Conservation (phyloP, 2,329 filamentous ascomycete genomes). For the Hymenoscyphus fraxineus region DNA sequence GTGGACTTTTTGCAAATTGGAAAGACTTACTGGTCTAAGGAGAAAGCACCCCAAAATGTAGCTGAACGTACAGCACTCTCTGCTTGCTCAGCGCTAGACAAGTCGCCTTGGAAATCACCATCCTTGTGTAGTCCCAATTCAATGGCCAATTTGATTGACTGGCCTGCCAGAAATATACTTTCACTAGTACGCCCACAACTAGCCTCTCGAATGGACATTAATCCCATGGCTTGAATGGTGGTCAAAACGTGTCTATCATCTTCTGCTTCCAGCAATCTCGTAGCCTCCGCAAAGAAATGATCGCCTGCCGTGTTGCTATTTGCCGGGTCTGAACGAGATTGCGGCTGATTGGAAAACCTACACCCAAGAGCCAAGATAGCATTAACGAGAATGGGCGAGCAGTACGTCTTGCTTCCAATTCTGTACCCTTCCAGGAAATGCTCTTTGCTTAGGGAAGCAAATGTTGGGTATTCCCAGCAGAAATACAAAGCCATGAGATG, state of each 20-base stretch:
- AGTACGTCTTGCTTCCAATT: conserved; percentile 12
- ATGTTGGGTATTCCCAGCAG: conserved; percentile 73
- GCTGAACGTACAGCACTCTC: conserved; percentile 47
- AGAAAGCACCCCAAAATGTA: conserved; percentile 49
- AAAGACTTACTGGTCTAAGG: conserved; percentile 57
- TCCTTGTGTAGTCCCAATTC: conserved; percentile 37
- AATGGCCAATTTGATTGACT: conserved; percentile 67
- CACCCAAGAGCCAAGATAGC: conserved; percentile 51
- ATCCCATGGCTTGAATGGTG: conserved; percentile 69
- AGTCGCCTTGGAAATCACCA: not conserved
- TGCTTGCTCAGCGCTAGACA: conserved; percentile 42
- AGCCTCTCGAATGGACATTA: conserved; percentile 73
- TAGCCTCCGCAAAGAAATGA: conserved; percentile 68
- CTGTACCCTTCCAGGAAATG: conserved; percentile 31
- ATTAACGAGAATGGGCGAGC: conserved; percentile 41
- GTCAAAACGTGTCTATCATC: conserved; percentile 59
- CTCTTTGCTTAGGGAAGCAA: conserved; percentile 61
- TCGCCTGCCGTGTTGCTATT: conserved; percentile 66
- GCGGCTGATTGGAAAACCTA: conserved; percentile 64
- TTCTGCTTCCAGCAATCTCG: conserved; percentile 57
- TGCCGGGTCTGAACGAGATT: conserved; percentile 57
- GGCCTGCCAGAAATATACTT: conserved; percentile 68
- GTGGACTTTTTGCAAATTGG: conserved; percentile 43
- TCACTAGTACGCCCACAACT: conserved; percentile 69
- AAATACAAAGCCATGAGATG: conserved; percentile 66